These are phyloP conservation scores for Dryas alaskensis DNA, from an alignment of 306 rosid genomes.

Conservation along the genomic window DNA sequence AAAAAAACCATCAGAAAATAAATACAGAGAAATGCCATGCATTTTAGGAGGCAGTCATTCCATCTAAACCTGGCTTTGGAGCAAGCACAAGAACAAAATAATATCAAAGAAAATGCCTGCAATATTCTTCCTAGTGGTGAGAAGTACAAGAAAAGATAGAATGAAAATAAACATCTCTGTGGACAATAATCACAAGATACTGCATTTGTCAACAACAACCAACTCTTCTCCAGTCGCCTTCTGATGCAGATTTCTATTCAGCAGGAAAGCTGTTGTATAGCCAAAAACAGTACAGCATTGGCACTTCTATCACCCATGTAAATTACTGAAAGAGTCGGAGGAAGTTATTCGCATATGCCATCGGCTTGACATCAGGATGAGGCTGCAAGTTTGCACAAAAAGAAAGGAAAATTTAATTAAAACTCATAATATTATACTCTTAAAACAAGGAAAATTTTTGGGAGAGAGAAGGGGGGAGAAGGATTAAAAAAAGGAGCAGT, in stretches of 20 bases:
- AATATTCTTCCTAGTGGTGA: constrained; percentile 2
- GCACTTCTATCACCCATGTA: constrained; percentile 24
- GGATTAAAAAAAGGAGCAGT: background rate
- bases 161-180: background rate
- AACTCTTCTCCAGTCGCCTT: constrained; percentile 5
- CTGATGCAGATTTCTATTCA: constrained; percentile 30
- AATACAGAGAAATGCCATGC: background rate
- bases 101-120: background rate
- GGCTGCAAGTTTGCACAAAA: constrained; percentile 56
- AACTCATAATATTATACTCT: background rate
- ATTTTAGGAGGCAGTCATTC: constrained; percentile 4
- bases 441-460: background rate
- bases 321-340: constrained; percentile 67
- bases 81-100: constrained; percentile 10
- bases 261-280: constrained; percentile 23
- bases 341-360: constrained; percentile 99
- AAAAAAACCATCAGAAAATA: background rate
- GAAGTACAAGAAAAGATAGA: background rate
- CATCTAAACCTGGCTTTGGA: constrained; percentile 7
- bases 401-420: background rate
- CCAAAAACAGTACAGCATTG: constrained; percentile 13
- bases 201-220: background rate
- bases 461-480: background rate
- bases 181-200: constrained; percentile 12
- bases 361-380: constrained; percentile 96